phyloP scores from a whole-genome alignment of 176 grass and related monocot species.

The Oryza punctata region DNA sequence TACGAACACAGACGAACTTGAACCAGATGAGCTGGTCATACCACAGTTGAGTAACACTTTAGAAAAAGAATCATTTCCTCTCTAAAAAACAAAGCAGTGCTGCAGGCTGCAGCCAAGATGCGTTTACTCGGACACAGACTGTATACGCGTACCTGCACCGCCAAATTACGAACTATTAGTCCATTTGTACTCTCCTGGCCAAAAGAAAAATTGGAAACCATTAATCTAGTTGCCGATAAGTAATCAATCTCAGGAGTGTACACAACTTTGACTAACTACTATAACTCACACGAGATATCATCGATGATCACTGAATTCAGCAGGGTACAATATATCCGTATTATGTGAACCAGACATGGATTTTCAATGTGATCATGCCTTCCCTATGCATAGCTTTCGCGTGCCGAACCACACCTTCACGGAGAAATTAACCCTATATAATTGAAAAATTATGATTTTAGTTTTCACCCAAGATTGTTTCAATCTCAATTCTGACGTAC shows the following conservation, averaged over 20 bases:
- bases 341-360: background rate
- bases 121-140: too few relatives aligned
- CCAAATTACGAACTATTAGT: background rate
- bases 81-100: too few relatives aligned
- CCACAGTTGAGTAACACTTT: too few relatives aligned
- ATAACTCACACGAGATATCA: background rate
- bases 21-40: too few relatives aligned
- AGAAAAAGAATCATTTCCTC: too few relatives aligned
- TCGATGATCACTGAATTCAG: background rate
- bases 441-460: background rate
- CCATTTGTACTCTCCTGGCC: background rate
- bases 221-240: background rate
- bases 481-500: too few relatives aligned
- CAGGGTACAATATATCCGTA: background rate
- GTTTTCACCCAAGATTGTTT: background rate
- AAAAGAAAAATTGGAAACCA: background rate
- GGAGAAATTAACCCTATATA: background rate
- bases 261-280: background rate
- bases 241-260: background rate
- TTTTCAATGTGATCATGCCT: background rate
- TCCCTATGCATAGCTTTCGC: background rate
- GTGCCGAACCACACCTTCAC: background rate
- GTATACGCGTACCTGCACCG: background rate
- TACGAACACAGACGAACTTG: too few relatives aligned
- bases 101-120: too few relatives aligned